These are phyloP conservation scores for Neurospora sp. DNA, from an alignment of 495 filamentous ascomycete genomes.

Conservation along the genomic window DNA sequence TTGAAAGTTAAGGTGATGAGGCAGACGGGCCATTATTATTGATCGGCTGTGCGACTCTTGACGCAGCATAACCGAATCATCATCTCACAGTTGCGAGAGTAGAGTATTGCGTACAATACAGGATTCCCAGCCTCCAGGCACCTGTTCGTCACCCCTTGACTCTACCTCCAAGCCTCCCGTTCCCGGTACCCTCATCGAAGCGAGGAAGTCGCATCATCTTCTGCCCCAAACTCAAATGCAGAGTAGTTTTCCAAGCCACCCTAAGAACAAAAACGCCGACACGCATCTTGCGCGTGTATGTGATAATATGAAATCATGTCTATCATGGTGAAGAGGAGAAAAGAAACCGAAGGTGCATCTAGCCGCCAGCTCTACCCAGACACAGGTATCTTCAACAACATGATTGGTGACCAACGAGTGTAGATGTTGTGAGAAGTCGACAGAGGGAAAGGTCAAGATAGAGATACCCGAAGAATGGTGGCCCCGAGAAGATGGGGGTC, in stretches of 20 bases:
- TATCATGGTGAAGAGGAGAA: neutral
- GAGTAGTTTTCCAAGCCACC: neutral
- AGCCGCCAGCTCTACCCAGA: neutral
- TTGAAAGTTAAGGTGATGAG: neutral
- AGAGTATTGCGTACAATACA: neutral
- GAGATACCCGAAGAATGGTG: neutral
- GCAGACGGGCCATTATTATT: neutral
- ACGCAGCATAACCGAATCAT: neutral
- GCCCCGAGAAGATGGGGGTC: neutral
- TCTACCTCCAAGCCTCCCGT: neutral
- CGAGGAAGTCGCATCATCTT: neutral
- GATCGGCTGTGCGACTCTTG: neutral
- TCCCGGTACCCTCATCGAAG: neutral
- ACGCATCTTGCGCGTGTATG: neutral
- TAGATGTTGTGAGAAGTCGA: neutral
- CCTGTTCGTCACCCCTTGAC: neutral
- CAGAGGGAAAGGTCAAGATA: neutral
- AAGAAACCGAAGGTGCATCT: neutral
- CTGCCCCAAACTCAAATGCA: neutral
- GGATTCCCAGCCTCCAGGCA: neutral
- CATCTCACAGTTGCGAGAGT: neutral
- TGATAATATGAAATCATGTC: neutral
- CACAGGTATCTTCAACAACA: neutral
- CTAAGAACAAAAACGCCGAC: neutral
- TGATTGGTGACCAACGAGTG: neutral